These are phyloP conservation scores for Nakazawaea ishiwadae DNA, from an alignment of 805 yeast species.

Conservation along the genomic window DNA sequence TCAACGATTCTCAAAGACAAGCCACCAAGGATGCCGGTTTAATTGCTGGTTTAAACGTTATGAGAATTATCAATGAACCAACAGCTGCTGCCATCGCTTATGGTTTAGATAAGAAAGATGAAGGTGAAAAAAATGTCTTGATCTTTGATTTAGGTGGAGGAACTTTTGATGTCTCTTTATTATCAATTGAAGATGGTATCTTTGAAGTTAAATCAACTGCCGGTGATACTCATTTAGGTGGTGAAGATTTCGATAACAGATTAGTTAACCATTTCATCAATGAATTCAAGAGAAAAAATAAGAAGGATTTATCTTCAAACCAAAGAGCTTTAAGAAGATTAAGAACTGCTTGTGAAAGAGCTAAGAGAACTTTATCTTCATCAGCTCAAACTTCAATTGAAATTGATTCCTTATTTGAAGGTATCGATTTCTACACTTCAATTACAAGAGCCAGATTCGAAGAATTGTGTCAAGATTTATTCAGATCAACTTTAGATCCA, in stretches of 20 bases:
- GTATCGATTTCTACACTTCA: conserved; percentile 94
- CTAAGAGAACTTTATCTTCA: conserved; percentile 96
- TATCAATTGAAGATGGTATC: conserved; percentile 92
- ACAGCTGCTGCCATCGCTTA: conserved; percentile 98
- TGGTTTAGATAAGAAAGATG: conserved; percentile 78
- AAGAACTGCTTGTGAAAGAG: conserved; percentile 98
- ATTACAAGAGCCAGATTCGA: conserved; percentile 97
- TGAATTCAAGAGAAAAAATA: conserved; percentile 97
- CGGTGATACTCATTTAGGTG: conserved; percentile 92
- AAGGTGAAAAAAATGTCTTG: conserved; percentile 80
- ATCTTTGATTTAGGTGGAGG: conserved; percentile 98
- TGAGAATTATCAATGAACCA: conserved; percentile 95
- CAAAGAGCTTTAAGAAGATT: conserved; percentile 98
- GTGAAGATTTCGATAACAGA: conserved; percentile 98
- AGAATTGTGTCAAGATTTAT: conserved; percentile 90
- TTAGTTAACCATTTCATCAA: conserved; percentile 89
- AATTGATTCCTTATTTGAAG: conserved; percentile 93
- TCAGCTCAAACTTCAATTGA: conserved; percentile 94
- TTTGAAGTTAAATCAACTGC: conserved; percentile 95
- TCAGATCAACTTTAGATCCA: conserved; percentile 92
- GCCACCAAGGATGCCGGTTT: conserved; percentile 98
- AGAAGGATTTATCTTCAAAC: conserved; percentile 87
- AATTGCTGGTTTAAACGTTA: conserved; percentile 92
- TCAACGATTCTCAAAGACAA: conserved; percentile 97
- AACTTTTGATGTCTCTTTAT: conserved; percentile 92